These are phyloP conservation scores for Podospora australis DNA, from an alignment of 495 filamentous ascomycete species.

Conservation along the genomic window DNA sequence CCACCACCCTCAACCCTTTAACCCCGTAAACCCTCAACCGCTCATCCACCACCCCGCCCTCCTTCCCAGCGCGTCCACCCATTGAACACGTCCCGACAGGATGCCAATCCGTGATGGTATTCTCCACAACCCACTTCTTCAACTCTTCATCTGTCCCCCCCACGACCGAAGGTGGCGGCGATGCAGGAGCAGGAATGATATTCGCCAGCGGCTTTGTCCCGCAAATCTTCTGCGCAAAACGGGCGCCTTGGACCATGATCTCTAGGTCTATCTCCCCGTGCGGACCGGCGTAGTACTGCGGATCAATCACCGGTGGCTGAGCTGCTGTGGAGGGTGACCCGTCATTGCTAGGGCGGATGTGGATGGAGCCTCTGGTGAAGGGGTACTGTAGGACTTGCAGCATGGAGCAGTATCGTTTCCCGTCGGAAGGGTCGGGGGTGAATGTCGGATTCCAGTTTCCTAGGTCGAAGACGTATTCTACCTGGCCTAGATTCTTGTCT, in stretches of 20 bases:
- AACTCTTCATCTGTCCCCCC: slow-evolving; percentile 28
- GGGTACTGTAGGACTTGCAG: slow-evolving; percentile 50
- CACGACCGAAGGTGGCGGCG: slow-evolving; percentile 26
- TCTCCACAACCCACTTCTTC: slow-evolving; percentile 32
- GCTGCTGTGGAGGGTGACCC: not conserved
- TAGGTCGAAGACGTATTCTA: slow-evolving; percentile 47
- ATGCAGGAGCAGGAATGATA: slow-evolving; percentile 33
- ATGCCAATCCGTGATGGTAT: slow-evolving; percentile 41
- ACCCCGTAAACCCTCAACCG: slow-evolving; percentile 47
- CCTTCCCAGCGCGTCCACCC: slow-evolving; percentile 29
- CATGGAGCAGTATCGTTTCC: slow-evolving; percentile 47
- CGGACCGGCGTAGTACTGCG: slow-evolving; percentile 34
- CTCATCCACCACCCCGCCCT: slow-evolving; percentile 44
- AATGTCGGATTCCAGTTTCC: slow-evolving; percentile 45
- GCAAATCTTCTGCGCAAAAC: slow-evolving; percentile 40
- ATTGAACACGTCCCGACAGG: slow-evolving; percentile 50
- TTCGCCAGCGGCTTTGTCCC: slow-evolving; percentile 32
- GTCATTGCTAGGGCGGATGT: slow-evolving; percentile 28
- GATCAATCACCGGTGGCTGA: slow-evolving; percentile 32
- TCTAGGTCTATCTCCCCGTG: slow-evolving; percentile 40
- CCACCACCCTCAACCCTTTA: slow-evolving; percentile 42
- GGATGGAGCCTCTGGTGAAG: slow-evolving; percentile 43
- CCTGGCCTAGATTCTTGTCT: slow-evolving; percentile 34
- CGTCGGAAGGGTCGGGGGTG: slow-evolving; percentile 19
- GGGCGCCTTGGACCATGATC: slow-evolving; percentile 33